Percentiles rank a stretch among this genome's conserved stretches.
Evolutionary conservation across 2,329 filamentous ascomycete genomes (phyloP).

Genomic region (Tolypocladium tropicale): DNA sequence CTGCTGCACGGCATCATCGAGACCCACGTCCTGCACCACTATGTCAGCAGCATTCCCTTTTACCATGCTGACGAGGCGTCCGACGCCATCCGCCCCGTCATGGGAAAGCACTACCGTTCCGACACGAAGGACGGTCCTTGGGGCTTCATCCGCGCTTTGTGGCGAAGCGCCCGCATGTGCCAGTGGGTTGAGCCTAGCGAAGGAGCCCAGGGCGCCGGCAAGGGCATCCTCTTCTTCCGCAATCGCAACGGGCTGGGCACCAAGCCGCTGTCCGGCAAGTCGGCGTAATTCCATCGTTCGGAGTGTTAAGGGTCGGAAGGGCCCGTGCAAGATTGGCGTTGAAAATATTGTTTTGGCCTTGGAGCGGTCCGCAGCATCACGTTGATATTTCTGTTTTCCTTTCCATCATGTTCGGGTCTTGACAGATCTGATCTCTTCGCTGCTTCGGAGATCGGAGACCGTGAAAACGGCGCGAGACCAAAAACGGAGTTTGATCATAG

Average conservation of each 20-base stretch:
- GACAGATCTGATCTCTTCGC: not conserved
- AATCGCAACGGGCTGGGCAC: conserved; percentile 83
- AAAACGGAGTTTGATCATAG: not conserved
- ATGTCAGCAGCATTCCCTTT: conserved; percentile 90
- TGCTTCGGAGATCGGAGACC: not conserved
- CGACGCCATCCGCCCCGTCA: conserved; percentile 87
- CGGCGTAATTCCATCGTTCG: not conserved
- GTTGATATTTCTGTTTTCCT: not conserved
- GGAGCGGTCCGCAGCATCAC: not conserved
- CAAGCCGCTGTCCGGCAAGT: conserved; percentile 13
- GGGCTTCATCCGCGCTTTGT: conserved; percentile 81
- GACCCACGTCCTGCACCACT: conserved; percentile 97
- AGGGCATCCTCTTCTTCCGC: conserved; percentile 86
- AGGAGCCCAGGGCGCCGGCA: conserved; percentile 67
- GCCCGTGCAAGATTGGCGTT: not conserved
- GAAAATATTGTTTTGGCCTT: not conserved
- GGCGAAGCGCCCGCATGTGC: conserved; percentile 72
- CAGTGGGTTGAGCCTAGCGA: conserved; percentile 95
- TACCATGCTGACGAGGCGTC: conserved; percentile 92
- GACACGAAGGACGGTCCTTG: conserved; percentile 65
- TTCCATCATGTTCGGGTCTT: not conserved
- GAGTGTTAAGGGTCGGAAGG: not conserved
- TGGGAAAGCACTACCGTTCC: conserved; percentile 90
- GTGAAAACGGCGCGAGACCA: not conserved
- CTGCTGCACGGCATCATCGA: conserved; percentile 94